Conservation (phyloP, 2,329 filamentous ascomycete genomes). For the Keithomyces neogunnii region DNA sequence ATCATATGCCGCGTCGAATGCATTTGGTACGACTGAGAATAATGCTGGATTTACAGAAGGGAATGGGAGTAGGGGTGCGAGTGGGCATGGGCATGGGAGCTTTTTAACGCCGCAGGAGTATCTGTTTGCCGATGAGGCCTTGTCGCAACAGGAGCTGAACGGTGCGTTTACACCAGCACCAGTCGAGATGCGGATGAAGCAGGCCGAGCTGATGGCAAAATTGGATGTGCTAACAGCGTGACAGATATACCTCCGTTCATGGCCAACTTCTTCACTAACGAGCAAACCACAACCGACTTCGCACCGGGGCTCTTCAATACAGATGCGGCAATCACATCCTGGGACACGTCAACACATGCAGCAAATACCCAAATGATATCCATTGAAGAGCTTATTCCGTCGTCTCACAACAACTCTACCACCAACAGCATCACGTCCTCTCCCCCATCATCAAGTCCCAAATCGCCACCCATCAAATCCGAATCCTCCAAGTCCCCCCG, state of each 20-base stretch:
- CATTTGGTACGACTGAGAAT: not conserved
- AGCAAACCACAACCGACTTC: conserved; percentile 17
- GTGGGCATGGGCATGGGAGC: conserved; percentile 13
- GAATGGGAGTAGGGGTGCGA: conserved; percentile 17
- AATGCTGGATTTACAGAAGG: conserved; percentile 10
- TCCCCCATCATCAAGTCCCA: conserved; percentile 17
- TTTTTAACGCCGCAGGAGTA: conserved; percentile 31
- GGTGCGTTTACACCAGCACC: conserved; percentile 15
- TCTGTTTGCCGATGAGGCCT: conserved; percentile 22
- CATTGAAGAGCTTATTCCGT: conserved; percentile 30
- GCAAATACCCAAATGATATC: conserved; percentile 25
- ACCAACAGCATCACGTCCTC: conserved; percentile 10
- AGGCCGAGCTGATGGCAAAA: not conserved
- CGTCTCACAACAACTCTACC: conserved; percentile 12
- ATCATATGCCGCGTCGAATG: conserved; percentile 18
- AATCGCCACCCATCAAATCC: conserved; percentile 19
- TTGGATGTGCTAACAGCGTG: not conserved
- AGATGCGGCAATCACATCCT: conserved; percentile 26
- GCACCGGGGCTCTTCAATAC: conserved; percentile 28
- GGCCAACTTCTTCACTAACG: conserved; percentile 16
- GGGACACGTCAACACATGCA: conserved; percentile 29
- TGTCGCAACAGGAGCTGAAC: conserved; percentile 19
- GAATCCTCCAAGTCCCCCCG: conserved; percentile 19
- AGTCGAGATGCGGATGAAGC: not conserved
- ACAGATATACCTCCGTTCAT: conserved; percentile 22